Evolutionary conservation across 2,329 filamentous ascomycete species (phyloP).

Genomic region (Cladobotryum protrusum): DNA sequence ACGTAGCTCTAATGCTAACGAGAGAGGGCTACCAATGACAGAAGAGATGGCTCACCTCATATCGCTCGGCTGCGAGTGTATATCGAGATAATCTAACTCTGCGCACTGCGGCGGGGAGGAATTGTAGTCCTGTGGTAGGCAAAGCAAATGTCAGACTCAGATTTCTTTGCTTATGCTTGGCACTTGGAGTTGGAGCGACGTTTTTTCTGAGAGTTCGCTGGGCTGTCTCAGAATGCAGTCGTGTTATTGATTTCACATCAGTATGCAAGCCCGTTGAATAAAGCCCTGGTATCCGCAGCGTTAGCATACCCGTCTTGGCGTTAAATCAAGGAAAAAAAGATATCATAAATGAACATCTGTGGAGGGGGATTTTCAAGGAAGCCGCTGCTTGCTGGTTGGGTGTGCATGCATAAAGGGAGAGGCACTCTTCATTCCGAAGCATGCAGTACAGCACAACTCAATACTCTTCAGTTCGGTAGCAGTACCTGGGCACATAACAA

Average conservation of each 20-base stretch:
- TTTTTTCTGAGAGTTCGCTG: no score
- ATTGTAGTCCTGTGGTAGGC: conserved; percentile 47
- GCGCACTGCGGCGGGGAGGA: conserved; percentile 40
- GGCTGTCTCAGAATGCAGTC: no score
- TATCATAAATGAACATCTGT: conserved; percentile 7
- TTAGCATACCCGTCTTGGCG: background rate
- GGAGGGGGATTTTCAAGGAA: conserved; percentile 1
- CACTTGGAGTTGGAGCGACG: background rate
- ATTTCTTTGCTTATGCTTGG: conserved; percentile 8
- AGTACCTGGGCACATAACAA: conserved; percentile 13
- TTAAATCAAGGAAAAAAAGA: conserved; percentile 12
- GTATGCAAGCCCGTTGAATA: conserved; percentile 1
- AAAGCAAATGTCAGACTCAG: conserved; percentile 20
- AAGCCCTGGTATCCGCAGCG: background rate
- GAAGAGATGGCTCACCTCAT: conserved; percentile 43
- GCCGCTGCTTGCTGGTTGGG: conserved; percentile 14
- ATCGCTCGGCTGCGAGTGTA: conserved; percentile 43
- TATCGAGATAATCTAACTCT: conserved; percentile 49
- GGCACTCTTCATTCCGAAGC: conserved; percentile 12
- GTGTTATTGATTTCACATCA: no score
- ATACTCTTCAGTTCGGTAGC: conserved; percentile 16
- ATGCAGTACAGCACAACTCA: conserved; percentile 18
- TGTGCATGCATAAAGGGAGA: conserved; percentile 13
- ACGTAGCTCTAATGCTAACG: background rate
- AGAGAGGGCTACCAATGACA: conserved; percentile 17